A percentile compares a stretch with the other conserved stretches of the same genome.
phyloP scores from a whole-genome alignment of 2,329 filamentous ascomycete species.

The Pseudocercospora musae region DNA sequence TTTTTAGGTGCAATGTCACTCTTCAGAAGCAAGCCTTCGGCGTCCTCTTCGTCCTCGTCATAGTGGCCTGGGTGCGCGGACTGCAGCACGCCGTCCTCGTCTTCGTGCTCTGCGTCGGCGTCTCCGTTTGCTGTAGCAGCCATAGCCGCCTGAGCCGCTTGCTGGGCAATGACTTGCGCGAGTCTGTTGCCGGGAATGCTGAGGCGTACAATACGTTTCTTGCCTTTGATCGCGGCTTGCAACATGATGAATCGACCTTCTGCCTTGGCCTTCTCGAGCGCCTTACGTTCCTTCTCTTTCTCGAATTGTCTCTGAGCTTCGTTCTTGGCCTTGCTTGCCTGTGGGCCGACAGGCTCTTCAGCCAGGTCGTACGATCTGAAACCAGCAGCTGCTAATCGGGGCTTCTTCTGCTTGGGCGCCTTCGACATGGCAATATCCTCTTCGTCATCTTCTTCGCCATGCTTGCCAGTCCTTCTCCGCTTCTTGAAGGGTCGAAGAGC shows the following conservation, averaged over 20 bases:
- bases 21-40: slow-evolving; percentile 27
- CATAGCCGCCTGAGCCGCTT: slow-evolving; percentile 30
- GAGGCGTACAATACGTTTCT: slow-evolving; percentile 44
- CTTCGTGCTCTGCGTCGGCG: slow-evolving; percentile 32
- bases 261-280: slow-evolving; percentile 40
- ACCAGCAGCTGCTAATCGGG: slow-evolving; percentile 33
- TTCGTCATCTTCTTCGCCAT: slow-evolving; percentile 30
- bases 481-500: slow-evolving; percentile 28
- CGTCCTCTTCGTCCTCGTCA: slow-evolving; percentile 22
- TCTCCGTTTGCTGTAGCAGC: slow-evolving; percentile 22
- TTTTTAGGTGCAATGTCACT: slow-evolving; percentile 35
- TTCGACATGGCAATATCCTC: slow-evolving; percentile 38
- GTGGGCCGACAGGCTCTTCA: slow-evolving; percentile 23
- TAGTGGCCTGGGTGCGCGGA: slow-evolving; percentile 11
- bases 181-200: slow-evolving; percentile 38
- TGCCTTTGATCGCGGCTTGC: slow-evolving; percentile 45
- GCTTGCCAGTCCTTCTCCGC: slow-evolving; percentile 16
- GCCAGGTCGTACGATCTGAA: slow-evolving; percentile 33
- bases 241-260: slow-evolving; percentile 47
- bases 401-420: slow-evolving; percentile 35
- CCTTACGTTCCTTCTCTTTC: slow-evolving; percentile 44
- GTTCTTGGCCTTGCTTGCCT: slow-evolving; percentile 37
- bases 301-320: slow-evolving; percentile 48
- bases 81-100: slow-evolving; percentile 20
- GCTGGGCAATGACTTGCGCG: slow-evolving; percentile 35